Conservation (phyloP, 2,329 filamentous ascomycete genomes). For the Westerdykella ornata region DNA sequence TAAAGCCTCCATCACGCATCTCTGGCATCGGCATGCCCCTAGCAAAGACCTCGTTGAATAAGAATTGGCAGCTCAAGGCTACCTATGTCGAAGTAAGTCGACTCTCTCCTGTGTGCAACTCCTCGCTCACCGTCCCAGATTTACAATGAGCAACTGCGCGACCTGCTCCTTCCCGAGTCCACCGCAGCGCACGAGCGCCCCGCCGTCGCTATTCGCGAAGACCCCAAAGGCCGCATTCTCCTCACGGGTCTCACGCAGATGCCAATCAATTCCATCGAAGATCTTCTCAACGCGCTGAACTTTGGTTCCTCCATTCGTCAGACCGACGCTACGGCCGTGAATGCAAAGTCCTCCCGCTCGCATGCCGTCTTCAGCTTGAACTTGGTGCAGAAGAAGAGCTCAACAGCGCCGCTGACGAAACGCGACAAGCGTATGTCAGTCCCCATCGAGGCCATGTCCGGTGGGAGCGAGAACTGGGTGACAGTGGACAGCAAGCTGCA, state of each 20-base stretch:
- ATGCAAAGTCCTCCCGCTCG: slow-evolving; percentile 93
- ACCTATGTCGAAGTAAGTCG: slow-evolving; percentile 68
- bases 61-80: slow-evolving; percentile 84
- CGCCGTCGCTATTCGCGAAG: slow-evolving; percentile 86
- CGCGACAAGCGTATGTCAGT: slow-evolving; percentile 82
- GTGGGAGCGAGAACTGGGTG: slow-evolving; percentile 55
- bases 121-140: slow-evolving; percentile 52
- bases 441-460: slow-evolving; percentile 70
- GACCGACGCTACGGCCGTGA: slow-evolving; percentile 94
- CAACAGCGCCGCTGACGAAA: slow-evolving; percentile 44
- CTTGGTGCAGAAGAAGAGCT: slow-evolving; percentile 73
- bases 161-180: slow-evolving; percentile 75
- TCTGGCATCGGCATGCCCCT: slow-evolving; percentile 52
- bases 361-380: slow-evolving; percentile 97
- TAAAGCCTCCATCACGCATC: slow-evolving; percentile 74
- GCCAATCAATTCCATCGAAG: slow-evolving; percentile 83
- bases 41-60: slow-evolving; percentile 50
- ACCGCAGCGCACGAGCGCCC: slow-evolving; percentile 63
- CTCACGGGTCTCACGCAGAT: slow-evolving; percentile 84
- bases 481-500: slow-evolving; percentile 97
- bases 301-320: slow-evolving; percentile 92
- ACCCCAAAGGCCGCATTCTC: slow-evolving; percentile 88
- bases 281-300: slow-evolving; percentile 80
- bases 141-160: slow-evolving; percentile 92
- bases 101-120: neutral